Conservation (phyloP, 2,329 filamentous ascomycete species). For the Arthrinium phaeospermum region DNA sequence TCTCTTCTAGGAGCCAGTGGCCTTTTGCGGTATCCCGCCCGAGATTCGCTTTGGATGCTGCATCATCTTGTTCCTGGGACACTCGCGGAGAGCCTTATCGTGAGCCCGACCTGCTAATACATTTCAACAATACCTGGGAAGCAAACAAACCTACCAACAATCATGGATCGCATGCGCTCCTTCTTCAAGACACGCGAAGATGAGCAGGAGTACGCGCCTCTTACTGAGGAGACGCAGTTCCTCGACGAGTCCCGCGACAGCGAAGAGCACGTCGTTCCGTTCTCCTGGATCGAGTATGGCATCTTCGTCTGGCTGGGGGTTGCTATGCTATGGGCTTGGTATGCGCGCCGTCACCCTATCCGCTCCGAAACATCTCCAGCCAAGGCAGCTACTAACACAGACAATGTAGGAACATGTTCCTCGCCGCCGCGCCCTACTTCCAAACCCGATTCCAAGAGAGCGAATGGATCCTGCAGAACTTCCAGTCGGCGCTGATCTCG, state of each 20-base stretch:
- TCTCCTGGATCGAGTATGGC: conserved; percentile 85
- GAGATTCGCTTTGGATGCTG: background rate
- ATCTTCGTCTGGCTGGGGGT: conserved; percentile 87
- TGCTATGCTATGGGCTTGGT: conserved; percentile 98
- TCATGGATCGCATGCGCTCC: conserved; percentile 46
- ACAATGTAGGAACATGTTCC: conserved; percentile 87
- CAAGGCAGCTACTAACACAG: background rate
- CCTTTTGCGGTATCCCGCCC: background rate
- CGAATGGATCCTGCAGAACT: conserved; percentile 76
- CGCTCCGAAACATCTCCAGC: background rate
- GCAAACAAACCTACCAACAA: background rate
- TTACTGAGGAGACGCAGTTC: conserved; percentile 36
- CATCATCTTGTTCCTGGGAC: background rate
- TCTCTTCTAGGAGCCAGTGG: background rate
- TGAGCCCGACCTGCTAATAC: background rate
- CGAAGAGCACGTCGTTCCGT: conserved; percentile 53
- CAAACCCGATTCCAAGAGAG: conserved; percentile 76
- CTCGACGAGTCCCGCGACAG: conserved; percentile 19
- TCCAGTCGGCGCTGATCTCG: conserved; percentile 87
- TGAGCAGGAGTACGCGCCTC: conserved; percentile 42
- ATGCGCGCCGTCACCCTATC: conserved; percentile 39
- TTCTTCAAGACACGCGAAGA: conserved; percentile 42
- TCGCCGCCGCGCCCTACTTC: conserved; percentile 94
- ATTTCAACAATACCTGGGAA: background rate
- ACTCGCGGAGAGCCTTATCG: background rate